These are phyloP conservation scores for Erigeron philadelphicus DNA, from an alignment of 140 eudicot species.

Conservation along the genomic window DNA sequence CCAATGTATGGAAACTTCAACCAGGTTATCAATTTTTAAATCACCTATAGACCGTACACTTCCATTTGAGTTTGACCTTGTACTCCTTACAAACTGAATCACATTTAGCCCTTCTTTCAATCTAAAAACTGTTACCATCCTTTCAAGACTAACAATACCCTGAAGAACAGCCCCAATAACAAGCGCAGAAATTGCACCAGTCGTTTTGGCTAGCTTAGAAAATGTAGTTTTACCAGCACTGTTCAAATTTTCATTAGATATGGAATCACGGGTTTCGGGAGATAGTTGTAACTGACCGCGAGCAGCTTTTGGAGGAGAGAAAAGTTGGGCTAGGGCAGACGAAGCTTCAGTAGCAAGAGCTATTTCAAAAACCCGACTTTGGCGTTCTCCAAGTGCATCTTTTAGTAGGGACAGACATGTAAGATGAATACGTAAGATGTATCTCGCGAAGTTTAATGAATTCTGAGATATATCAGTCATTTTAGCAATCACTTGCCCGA, in stretches of 20 bases:
- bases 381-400: constrained; percentile 98
- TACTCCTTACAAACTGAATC: constrained; percentile 59
- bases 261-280: constrained; percentile 64
- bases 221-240: constrained; percentile 44
- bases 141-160: constrained; percentile 79
- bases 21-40: constrained; percentile 51
- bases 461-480: constrained; percentile 57
- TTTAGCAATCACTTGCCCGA: constrained; percentile 67
- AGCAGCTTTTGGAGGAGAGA: constrained; percentile 66
- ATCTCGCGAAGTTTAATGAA: constrained; percentile 49
- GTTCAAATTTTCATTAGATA: constrained; percentile 44
- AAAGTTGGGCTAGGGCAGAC: constrained; percentile 60
- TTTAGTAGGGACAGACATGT: constrained; percentile 63
- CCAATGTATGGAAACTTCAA: constrained; percentile 90
- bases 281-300: constrained; percentile 79
- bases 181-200: constrained; percentile 83
- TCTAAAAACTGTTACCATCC: constrained; percentile 83
- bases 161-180: constrained; percentile 78
- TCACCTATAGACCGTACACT: constrained; percentile 56
- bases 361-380: constrained; percentile 90
- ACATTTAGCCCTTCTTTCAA: constrained; percentile 81
- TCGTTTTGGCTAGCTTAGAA: constrained; percentile 54
- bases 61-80: constrained; percentile 72
- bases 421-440: constrained; percentile 62
- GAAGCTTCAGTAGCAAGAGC: constrained; percentile 97